These are phyloP conservation scores for Oryza longistaminata DNA, from an alignment of 176 grass and related monocot genomes.

Conservation along the genomic window DNA sequence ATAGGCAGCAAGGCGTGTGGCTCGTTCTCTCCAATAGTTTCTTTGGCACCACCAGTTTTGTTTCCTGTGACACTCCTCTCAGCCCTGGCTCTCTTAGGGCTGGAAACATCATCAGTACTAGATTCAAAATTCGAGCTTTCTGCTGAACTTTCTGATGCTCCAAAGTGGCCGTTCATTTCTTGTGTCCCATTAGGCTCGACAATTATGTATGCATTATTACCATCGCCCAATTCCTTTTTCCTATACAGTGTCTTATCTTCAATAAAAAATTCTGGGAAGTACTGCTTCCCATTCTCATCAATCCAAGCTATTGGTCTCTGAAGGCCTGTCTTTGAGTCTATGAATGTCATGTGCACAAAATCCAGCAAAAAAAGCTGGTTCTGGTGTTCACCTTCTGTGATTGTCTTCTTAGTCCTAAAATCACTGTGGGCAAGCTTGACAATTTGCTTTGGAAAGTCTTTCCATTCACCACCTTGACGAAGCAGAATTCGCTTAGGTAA, in stretches of 20 bases:
- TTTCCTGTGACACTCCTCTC: conserved; percentile 25
- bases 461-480: conserved; percentile 69
- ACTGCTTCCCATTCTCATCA: conserved; percentile 67
- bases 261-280: conserved; percentile 63
- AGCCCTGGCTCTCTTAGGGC: conserved; percentile 50
- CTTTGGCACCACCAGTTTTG: conserved; percentile 34
- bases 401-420: conserved; percentile 71
- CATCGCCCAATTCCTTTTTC: conserved; percentile 40
- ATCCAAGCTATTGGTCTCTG: conserved; percentile 87
- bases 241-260: conserved; percentile 44
- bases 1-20: conserved; percentile 45
- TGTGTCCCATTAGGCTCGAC: conserved; percentile 43
- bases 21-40: conserved; percentile 74
- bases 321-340: conserved; percentile 56
- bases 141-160: conserved; percentile 60
- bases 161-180: conserved; percentile 36
- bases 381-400: conserved; percentile 61
- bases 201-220: conserved; percentile 32
- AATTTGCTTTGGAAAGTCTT: conserved; percentile 73
- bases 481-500: conserved; percentile 64
- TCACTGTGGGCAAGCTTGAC: conserved; percentile 57
- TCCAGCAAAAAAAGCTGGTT: conserved; percentile 68
- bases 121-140: conserved; percentile 85
- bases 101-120: conserved; percentile 53
- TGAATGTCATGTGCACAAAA: conserved; percentile 78